Evolutionary conservation across 108 stramenopile genomes (phyloP).

Genomic region (Nitzschia palea): DNA sequence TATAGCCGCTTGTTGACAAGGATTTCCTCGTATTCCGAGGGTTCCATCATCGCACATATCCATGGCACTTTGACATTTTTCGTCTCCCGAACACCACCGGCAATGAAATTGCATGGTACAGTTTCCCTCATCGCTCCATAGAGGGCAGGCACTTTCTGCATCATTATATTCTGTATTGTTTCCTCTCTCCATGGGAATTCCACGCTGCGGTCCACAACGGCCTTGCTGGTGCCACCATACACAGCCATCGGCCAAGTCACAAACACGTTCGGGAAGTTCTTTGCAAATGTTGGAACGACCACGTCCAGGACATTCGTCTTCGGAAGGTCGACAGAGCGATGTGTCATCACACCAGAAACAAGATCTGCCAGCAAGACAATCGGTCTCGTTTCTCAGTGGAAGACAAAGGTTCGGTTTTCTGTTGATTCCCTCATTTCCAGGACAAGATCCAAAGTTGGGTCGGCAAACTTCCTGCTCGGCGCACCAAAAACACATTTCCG

Average conservation of each 20-base stretch:
- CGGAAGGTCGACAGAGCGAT: background rate
- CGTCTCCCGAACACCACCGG: constrained; percentile 14
- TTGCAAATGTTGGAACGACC: constrained; percentile 16
- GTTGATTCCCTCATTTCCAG: constrained; percentile 2
- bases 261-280: background rate
- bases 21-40: constrained; percentile 17
- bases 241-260: constrained; percentile 5
- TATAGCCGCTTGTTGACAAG: background rate
- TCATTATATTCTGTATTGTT: too few species aligned
- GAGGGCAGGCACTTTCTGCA: background rate
- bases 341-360: constrained; percentile 3
- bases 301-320: constrained; percentile 2
- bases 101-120: constrained; percentile 2
- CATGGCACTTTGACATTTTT: background rate
- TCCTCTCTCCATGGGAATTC: background rate
- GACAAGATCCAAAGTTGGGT: background rate
- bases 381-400: constrained; percentile 7
- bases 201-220: background rate
- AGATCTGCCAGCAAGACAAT: background rate
- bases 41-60: constrained; percentile 8
- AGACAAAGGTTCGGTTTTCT: background rate
- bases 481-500: constrained; percentile 5
- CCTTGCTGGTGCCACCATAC: background rate
- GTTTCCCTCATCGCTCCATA: background rate
- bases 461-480: background rate